phyloP scores from a whole-genome alignment of 176 grass and related monocot species.

The Zoysia japonica region DNA sequence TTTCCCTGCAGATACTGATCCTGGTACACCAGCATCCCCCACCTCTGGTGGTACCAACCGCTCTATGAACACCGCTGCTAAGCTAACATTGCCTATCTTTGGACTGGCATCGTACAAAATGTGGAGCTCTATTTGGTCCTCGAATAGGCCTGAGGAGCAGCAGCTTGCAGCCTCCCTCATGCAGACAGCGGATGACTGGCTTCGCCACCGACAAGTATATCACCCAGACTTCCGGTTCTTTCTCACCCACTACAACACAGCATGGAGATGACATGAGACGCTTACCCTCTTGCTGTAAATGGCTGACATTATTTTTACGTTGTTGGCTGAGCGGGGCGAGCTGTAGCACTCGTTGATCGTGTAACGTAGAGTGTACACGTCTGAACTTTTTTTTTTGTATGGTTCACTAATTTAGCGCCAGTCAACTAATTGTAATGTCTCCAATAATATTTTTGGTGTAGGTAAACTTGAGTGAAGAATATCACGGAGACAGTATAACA shows the following conservation, averaged over 20 bases:
- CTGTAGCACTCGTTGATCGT: constrained; percentile 31
- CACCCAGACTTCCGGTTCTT: constrained; percentile 90
- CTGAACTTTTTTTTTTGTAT: constrained; percentile 24
- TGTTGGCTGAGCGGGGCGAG: constrained; percentile 16
- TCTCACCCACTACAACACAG: constrained; percentile 51
- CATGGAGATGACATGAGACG: constrained; percentile 57
- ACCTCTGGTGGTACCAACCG: constrained; percentile 38
- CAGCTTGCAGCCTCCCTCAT: constrained; percentile 50
- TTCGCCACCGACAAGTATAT: constrained; percentile 54
- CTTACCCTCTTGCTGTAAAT: constrained; percentile 50
- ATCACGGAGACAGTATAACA: not conserved
- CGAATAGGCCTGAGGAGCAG: constrained; percentile 48
- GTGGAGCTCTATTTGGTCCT: constrained; percentile 62
- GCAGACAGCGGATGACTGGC: constrained; percentile 65
- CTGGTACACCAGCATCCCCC: constrained; percentile 10
- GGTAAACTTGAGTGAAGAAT: not conserved
- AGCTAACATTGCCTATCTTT: constrained; percentile 60
- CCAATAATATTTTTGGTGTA: not conserved
- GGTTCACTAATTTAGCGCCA: constrained; percentile 18
- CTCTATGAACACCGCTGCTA: constrained; percentile 29
- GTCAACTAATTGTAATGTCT: constrained; percentile 17
- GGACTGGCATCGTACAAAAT: constrained; percentile 84
- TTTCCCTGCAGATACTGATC: constrained; percentile 44
- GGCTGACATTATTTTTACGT: constrained; percentile 25
- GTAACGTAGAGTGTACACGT: constrained; percentile 18